Conservation (phyloP, 2,329 filamentous ascomycete species). For the Esteya vermicola region DNA sequence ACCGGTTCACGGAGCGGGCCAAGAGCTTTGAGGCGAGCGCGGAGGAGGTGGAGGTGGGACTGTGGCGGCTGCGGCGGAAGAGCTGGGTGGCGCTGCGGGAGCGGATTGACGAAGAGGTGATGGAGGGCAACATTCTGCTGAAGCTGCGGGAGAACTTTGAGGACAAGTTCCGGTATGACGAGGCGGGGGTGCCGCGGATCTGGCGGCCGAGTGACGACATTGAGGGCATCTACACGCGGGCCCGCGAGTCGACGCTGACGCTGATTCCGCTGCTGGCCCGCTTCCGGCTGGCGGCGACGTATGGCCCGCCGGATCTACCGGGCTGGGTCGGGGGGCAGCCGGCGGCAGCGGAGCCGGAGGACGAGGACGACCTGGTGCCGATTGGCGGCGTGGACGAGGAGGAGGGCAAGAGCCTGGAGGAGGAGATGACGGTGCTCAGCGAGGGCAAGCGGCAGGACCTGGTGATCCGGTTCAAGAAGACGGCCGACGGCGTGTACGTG, state of each 20-base stretch:
- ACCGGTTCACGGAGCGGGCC: conserved; percentile 72
- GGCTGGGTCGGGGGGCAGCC: conserved; percentile 73
- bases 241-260: conserved; percentile 79
- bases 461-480: conserved; percentile 93
- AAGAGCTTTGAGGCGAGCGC: conserved; percentile 86
- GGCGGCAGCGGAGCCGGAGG: conserved; percentile 56
- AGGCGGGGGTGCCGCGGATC: conserved; percentile 84
- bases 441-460: conserved; percentile 86
- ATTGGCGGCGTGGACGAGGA: conserved; percentile 94
- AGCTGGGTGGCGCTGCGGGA: conserved; percentile 83
- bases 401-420: conserved; percentile 84
- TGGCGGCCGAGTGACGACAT: conserved; percentile 97
- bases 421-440: conserved; percentile 89
- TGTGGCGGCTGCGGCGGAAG: conserved; percentile 87
- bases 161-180: conserved; percentile 97
- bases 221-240: conserved; percentile 84
- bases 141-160: conserved; percentile 98
- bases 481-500: conserved; percentile 91
- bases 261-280: conserved; percentile 79
- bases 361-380: conserved; percentile 77
- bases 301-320: conserved; percentile 65
- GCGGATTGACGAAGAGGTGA: conserved; percentile 92
- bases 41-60: conserved; percentile 80
- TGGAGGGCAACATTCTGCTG: conserved; percentile 89
- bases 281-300: conserved; percentile 66